Percentiles rank a stretch among this genome's conserved stretches.
Evolutionary conservation across 2,329 filamentous ascomycete genomes (phyloP).

Genomic region (Xylariaceae sp.): DNA sequence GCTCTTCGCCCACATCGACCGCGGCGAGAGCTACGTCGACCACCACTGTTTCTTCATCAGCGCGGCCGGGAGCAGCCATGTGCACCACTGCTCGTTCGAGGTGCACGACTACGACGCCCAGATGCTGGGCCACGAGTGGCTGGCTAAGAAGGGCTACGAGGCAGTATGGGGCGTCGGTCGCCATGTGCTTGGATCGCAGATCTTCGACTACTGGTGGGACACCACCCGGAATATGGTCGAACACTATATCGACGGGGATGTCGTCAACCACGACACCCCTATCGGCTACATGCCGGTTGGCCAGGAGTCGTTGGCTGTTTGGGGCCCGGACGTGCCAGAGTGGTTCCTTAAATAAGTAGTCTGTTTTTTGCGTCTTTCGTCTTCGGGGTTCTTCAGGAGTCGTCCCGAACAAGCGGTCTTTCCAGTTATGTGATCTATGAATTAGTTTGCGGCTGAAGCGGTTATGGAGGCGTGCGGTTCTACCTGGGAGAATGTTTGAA

Average conservation of each 20-base stretch:
- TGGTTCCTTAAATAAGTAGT: constrained; percentile 11
- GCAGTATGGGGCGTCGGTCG: constrained; percentile 18
- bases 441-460: too few species aligned
- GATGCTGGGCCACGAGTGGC: constrained; percentile 20
- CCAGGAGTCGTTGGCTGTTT: constrained; percentile 19
- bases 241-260: constrained; percentile 19
- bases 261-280: constrained; percentile 16
- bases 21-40: constrained; percentile 17
- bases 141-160: constrained; percentile 13
- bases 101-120: constrained; percentile 20
- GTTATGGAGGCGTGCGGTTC: too few species aligned
- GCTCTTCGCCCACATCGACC: constrained; percentile 19
- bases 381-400: too few species aligned
- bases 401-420: too few species aligned
- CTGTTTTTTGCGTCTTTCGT: neutral
- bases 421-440: too few species aligned
- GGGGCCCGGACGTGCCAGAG: constrained; percentile 15
- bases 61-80: constrained; percentile 16
- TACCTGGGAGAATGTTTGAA: too few species aligned
- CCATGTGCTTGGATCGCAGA: constrained; percentile 19
- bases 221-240: constrained; percentile 17
- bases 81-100: constrained; percentile 19
- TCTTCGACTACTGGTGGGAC: constrained; percentile 21
- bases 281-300: constrained; percentile 17
- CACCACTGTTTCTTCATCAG: constrained; percentile 20